These are phyloP conservation scores for Candida coleopterorum DNA, from an alignment of 805 yeast genomes.

Conservation along the genomic window DNA sequence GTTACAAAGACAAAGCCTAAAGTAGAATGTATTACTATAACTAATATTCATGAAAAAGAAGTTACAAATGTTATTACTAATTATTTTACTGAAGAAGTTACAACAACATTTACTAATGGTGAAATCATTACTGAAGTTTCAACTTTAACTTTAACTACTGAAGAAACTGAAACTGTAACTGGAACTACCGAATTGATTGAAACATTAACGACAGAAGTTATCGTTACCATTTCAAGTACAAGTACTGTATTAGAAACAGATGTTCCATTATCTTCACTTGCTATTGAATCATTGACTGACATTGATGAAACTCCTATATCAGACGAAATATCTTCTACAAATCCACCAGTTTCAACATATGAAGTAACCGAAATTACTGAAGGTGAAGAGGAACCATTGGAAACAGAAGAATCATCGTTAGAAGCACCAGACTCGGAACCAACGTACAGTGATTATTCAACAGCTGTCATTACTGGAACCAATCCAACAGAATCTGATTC, in stretches of 20 bases:
- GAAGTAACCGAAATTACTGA: too few relatives aligned
- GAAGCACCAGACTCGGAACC: too few relatives aligned
- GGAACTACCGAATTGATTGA: neutral
- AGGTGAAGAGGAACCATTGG: too few relatives aligned
- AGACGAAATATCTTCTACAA: neutral
- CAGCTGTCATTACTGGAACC: too few relatives aligned
- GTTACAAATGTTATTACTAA: neutral
- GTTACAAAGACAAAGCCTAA: neutral
- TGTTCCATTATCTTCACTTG: neutral
- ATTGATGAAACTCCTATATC: neutral
- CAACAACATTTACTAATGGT: neutral
- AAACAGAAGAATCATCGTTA: too few relatives aligned
- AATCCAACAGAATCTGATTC: too few relatives aligned
- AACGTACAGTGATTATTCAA: too few relatives aligned
- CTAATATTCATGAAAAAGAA: neutral
- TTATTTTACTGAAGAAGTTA: neutral
- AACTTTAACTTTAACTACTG: neutral
- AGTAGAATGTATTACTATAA: neutral
- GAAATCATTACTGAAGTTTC: neutral
- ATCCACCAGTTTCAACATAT: too few relatives aligned
- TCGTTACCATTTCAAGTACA: neutral
- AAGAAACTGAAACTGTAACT: neutral
- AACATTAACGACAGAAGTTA: neutral
- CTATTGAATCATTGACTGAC: neutral
- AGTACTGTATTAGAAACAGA: neutral